Evolutionary conservation across 2,329 filamentous ascomycete genomes (phyloP), one percentile per base, ranked within the genome.

Genomic region (Fusarium pininemorale): DNA sequence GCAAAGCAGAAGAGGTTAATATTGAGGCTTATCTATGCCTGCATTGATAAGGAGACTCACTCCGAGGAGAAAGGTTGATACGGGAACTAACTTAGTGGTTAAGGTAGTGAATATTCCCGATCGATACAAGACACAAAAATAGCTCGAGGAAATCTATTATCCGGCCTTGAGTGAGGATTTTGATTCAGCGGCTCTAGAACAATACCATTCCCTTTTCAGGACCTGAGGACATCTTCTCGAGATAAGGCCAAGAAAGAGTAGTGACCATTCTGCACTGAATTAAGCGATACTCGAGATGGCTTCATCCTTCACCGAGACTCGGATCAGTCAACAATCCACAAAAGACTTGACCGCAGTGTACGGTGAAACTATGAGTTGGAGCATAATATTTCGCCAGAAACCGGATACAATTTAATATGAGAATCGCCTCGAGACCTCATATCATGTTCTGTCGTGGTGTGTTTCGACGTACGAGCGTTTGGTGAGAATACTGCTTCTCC

Each of bases 401-500:
- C 59, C 53, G 37, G 61, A 63, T 63, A 24, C 24, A 15, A 62
- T 41, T n/a, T n/a, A 48, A 48, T 62, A 66, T 65, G 48, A 69
- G 37, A 66, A 70, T 67, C 58, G 30, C 63, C 47, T 51, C 24
- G 28, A 63, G 41, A 51, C 44, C 51, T 63, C 72, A 69, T 74
- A 66, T 69, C 73, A 60, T 63, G 56, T 64, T 58, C 44, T 57
- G n/a, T 41, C 59, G 48, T 74, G 60, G 67, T 59, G 56, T 77
- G 74, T 66, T 59, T 54, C 59, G 74, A 76, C 74, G 67, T 75
- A 77, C 75, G 73, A 75, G 51, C 57, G 42, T 38, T 64, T 57
- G 60, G 41, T 48, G 22, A 47, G 51, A 70, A 59, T 39, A 37
- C 53, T 20, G 68, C 63, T 75, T 78, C 74, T 78, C 76, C 76